phyloP scores from a whole-genome alignment of 129 eudicot genomes.

The Cynara cardunculus region DNA sequence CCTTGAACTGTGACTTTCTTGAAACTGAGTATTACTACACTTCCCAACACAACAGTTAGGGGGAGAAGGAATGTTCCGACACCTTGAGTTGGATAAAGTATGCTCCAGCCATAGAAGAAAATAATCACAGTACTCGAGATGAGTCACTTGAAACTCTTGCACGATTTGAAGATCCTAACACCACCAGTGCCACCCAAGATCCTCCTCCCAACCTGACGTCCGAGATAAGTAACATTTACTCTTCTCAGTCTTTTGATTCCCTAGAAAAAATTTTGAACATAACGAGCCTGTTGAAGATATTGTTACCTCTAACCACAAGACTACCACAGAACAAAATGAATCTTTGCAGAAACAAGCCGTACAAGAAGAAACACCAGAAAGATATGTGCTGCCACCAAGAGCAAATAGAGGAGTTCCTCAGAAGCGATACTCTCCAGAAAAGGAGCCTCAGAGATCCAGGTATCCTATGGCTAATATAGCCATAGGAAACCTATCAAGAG shows the following conservation, averaged over 20 bases:
- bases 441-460: background rate
- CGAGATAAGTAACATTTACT: background rate
- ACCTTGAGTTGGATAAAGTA: background rate
- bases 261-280: background rate
- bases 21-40: background rate
- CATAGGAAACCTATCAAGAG: background rate
- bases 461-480: constrained; percentile 6
- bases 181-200: background rate
- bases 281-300: background rate
- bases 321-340: background rate
- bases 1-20: background rate
- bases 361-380: background rate
- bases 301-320: background rate
- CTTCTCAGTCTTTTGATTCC: background rate
- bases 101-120: background rate
- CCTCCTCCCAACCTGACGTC: background rate
- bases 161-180: background rate
- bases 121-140: background rate
- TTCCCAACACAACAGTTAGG: background rate
- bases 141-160: background rate
- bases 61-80: background rate
- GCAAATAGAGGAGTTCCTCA: background rate
- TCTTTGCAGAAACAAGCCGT: background rate
- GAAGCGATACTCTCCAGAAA: background rate
- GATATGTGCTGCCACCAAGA: background rate